These are phyloP conservation scores for Globisporangium yorkense DNA, from an alignment of 352 stramenopile genomes.

Conservation along the genomic window DNA sequence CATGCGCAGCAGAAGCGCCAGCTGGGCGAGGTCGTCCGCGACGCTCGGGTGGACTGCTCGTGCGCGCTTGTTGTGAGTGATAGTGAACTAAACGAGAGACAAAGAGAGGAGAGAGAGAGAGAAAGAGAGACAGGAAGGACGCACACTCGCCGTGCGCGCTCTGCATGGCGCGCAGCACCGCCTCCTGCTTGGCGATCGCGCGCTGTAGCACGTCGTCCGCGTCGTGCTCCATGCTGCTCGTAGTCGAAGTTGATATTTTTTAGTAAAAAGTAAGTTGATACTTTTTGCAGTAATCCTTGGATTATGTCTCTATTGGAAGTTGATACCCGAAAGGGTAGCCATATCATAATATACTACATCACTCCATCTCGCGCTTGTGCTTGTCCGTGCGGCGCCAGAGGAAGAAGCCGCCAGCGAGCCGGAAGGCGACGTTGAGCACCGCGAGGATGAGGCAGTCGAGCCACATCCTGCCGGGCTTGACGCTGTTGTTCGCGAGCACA, in stretches of 20 bases:
- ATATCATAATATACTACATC: neutral
- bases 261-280: too few species aligned
- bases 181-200: conserved; percentile 47
- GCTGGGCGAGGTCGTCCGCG: conserved; percentile 62
- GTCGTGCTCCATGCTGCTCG: conserved; percentile 5
- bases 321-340: neutral
- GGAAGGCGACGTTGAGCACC: conserved; percentile 27
- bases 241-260: neutral
- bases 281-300: too few species aligned
- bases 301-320: too few species aligned
- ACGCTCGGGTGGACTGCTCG: conserved; percentile 38
- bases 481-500: conserved; percentile 22
- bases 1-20: conserved; percentile 68
- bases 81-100: neutral
- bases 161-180: conserved; percentile 37
- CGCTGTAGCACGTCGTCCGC: conserved; percentile 26
- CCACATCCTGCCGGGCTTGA: conserved; percentile 15
- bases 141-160: conserved; percentile 44
- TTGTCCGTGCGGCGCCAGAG: conserved; percentile 20
- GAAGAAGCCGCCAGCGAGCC: conserved; percentile 22
- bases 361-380: conserved; percentile 1
- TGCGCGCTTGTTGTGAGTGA: neutral
- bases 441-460: conserved; percentile 21
- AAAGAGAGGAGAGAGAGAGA: neutral
- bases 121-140: conserved; percentile 2